Evolutionary conservation across 768 basidiomycete genomes (phyloP).

Genomic region (Tephrocybe rancida): DNA sequence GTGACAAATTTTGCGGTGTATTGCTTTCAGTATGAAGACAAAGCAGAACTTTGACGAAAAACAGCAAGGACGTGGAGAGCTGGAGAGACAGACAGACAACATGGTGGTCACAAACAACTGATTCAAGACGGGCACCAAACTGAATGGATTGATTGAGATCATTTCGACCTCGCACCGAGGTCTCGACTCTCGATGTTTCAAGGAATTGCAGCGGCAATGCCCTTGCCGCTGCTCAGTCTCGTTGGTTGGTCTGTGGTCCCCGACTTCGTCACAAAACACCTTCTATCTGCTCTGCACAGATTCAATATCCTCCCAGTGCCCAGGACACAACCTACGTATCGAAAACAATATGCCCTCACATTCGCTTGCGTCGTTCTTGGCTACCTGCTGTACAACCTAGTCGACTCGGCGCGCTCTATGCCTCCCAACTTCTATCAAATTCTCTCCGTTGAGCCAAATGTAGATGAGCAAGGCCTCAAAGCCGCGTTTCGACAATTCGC

Average conservation of each 20-base stretch:
- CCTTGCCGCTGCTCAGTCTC: conserved; percentile 39
- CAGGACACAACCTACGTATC: conserved; percentile 40
- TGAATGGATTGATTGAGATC: too few species aligned
- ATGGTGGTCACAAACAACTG: too few species aligned
- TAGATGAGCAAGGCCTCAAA: conserved; percentile 71
- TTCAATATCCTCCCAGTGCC: conserved; percentile 28
- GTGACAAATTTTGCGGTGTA: too few species aligned
- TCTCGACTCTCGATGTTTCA: conserved; percentile 6
- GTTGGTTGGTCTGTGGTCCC: conserved; percentile 72
- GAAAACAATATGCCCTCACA: conserved; percentile 62
- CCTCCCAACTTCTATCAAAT: conserved; percentile 80
- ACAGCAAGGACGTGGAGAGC: too few species aligned
- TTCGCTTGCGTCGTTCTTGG: conserved; percentile 65
- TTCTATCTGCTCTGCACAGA: conserved; percentile 49
- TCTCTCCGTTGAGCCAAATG: conserved; percentile 60
- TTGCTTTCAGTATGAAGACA: too few species aligned
- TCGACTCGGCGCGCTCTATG: conserved; percentile 56
- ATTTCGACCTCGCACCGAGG: neutral
- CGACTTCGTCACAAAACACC: conserved; percentile 55
- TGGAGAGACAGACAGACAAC: too few species aligned
- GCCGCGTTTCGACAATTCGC: conserved; percentile 77
- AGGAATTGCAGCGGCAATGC: conserved; percentile 16
- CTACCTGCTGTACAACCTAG: conserved; percentile 68
- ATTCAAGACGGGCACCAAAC: too few species aligned
- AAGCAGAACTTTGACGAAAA: too few species aligned